Conservation (phyloP, 176 grass and related monocot genomes). For the Otatea glauca region DNA sequence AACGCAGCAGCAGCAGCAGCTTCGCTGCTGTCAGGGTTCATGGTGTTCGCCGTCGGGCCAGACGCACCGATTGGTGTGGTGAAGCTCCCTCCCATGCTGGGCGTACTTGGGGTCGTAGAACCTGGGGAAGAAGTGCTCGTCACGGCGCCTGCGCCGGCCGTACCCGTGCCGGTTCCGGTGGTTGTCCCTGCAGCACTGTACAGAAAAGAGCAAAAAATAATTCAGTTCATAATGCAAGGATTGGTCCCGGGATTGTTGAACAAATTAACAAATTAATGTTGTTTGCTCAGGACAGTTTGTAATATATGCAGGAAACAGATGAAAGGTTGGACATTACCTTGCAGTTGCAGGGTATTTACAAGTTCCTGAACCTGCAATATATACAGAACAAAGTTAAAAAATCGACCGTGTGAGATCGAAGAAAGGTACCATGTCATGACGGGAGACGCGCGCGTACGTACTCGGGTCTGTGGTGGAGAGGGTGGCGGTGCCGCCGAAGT, state of each 20-base stretch:
- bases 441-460: neutral
- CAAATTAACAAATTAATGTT: neutral
- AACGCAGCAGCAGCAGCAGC: neutral
- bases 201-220: neutral
- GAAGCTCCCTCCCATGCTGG: conserved; percentile 51
- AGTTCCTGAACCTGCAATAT: conserved; percentile 37
- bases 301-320: too few species aligned
- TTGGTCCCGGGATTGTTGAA: neutral
- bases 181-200: conserved; percentile 49
- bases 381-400: neutral
- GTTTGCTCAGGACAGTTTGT: neutral
- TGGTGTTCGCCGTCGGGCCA: conserved; percentile 40
- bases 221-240: neutral
- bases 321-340: conserved; percentile 36
- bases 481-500: conserved; percentile 82
- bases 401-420: neutral
- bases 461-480: conserved; percentile 61
- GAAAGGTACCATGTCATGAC: neutral
- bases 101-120: conserved; percentile 23
- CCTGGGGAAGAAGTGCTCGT: conserved; percentile 23
- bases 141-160: neutral
- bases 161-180: neutral
- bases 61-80: conserved; percentile 42
- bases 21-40: conserved; percentile 19
- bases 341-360: conserved; percentile 66